Evolutionary conservation across 208 protist genomes (phyloP).

Genomic region (Porcisia deanei): DNA sequence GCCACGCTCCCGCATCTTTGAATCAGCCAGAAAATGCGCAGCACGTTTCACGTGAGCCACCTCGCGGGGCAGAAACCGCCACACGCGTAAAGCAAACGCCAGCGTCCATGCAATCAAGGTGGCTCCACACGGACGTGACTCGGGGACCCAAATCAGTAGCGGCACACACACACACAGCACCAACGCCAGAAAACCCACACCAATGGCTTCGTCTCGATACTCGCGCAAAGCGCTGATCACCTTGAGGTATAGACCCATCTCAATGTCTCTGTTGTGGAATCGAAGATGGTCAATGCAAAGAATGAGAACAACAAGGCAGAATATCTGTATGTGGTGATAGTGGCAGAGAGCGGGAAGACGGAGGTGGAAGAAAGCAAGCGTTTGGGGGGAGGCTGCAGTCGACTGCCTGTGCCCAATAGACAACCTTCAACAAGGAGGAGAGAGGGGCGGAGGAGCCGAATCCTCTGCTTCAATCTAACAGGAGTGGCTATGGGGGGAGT

Average conservation of each 20-base stretch:
- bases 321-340: background rate
- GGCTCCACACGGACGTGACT: constrained; percentile 18
- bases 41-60: constrained; percentile 1
- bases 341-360: background rate
- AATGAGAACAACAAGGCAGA: background rate
- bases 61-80: constrained; percentile 26
- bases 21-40: constrained; percentile 19
- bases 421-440: background rate
- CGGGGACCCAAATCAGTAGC: constrained; percentile 14
- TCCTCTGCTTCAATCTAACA: background rate
- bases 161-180: constrained; percentile 23
- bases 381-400: too few relatives aligned
- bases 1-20: constrained; percentile 13
- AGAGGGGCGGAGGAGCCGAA: background rate
- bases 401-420: too few relatives aligned
- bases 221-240: background rate
- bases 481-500: too few relatives aligned
- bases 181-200: constrained; percentile 1
- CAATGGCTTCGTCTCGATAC: constrained; percentile 12
- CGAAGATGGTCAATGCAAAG: background rate
- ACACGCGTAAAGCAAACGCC: constrained; percentile 21
- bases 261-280: background rate
- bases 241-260: background rate
- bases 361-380: too few relatives aligned
- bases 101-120: constrained; percentile 22